Percentiles rank a stretch among this genome's conserved stretches.
Evolutionary conservation across 2,329 filamentous ascomycete species (phyloP).

Genomic region (Colletotrichum euphorbiae): DNA sequence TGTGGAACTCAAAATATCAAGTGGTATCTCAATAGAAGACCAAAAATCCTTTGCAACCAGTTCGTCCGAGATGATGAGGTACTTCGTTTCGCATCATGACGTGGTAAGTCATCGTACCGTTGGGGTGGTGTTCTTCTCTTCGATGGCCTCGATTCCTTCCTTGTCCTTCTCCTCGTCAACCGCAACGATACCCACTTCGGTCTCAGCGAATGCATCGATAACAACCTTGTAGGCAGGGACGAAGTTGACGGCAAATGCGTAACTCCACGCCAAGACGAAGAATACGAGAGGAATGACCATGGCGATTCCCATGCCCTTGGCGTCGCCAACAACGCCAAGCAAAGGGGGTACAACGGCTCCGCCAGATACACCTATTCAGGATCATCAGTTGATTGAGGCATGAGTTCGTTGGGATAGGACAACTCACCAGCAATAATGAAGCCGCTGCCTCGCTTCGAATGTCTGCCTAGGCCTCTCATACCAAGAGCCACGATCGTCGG

Average conservation of each 20-base stretch:
- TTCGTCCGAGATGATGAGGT: too few relatives aligned
- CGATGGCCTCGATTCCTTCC: constrained; percentile 27
- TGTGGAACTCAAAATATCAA: neutral
- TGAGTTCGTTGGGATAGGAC: neutral
- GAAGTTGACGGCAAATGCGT: constrained; percentile 74
- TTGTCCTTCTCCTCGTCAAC: constrained; percentile 39
- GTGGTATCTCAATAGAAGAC: neutral
- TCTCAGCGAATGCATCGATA: constrained; percentile 67
- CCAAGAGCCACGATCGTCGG: constrained; percentile 70
- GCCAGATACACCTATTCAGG: constrained; percentile 71
- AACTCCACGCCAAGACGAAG: constrained; percentile 67
- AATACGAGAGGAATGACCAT: constrained; percentile 75
- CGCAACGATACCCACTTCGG: constrained; percentile 56
- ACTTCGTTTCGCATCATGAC: too few relatives aligned
- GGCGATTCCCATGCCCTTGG: constrained; percentile 59
- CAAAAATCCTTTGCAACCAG: neutral
- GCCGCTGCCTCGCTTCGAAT: constrained; percentile 81
- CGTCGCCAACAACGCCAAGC: constrained; percentile 73
- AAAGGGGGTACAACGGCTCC: constrained; percentile 81
- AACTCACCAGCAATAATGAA: constrained; percentile 64
- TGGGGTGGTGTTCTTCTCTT: constrained; percentile 25
- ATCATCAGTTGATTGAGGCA: constrained; percentile 67
- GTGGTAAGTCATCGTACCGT: neutral
- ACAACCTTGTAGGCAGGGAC: constrained; percentile 71
- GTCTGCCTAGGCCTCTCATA: constrained; percentile 72